Evolutionary conservation across 163 green algal species (phyloP), one percentile per base, ranked within the genome.

Genomic region (Scenedesmus sp.): DNA sequence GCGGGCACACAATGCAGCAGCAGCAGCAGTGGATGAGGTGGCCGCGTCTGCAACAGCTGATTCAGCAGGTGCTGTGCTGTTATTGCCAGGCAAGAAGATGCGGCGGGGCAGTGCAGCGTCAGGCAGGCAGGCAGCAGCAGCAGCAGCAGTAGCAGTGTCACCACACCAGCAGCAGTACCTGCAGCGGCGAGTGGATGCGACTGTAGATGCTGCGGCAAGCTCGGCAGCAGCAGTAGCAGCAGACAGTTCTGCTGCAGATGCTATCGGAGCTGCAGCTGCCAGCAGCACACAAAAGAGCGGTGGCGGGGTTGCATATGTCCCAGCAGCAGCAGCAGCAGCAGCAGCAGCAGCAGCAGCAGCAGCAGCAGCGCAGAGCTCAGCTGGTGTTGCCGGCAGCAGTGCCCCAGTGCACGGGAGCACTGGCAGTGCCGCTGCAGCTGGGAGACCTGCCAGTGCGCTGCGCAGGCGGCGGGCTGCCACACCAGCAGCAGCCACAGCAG

Each of bases 81-180:
- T 46, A 3, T 23, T 79, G 23, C 70, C 12, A 46, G 70, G 70
- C 1, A 52, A 52, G 70, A 79, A 52, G 70, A 79, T 46, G 34
- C 34, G 70, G 70, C 23, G 23, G 1, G 70, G 23, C 18, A n/a
- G 70, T 52, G 70, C 70, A 79, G 70, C 5, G 1, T 23, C 70
- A 79, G 23, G 70, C 70, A 79, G 23, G 70, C 70, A 46, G 70
- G 70, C 70, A 79, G 23, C 2, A 23, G 70, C 26, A 26, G 26
- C 26, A 26, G 26, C 26, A 26, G 26, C 67, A 46, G 67, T 12
- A 5, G 1, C 2, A 23, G 70, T 79, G 23, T 46, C 70, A 1
- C 70, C 46, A 23, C 23, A 23, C 52, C 70, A 79, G 70, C 70
- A 87, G 54, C 16, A 87, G 82, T 87, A 70, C 52, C 15, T 87